Percentiles rank a stretch among this genome's conserved stretches.
These are phyloP conservation scores for Dicorynia guianensis DNA, from an alignment of 306 rosid genomes.

Conservation along the genomic window DNA sequence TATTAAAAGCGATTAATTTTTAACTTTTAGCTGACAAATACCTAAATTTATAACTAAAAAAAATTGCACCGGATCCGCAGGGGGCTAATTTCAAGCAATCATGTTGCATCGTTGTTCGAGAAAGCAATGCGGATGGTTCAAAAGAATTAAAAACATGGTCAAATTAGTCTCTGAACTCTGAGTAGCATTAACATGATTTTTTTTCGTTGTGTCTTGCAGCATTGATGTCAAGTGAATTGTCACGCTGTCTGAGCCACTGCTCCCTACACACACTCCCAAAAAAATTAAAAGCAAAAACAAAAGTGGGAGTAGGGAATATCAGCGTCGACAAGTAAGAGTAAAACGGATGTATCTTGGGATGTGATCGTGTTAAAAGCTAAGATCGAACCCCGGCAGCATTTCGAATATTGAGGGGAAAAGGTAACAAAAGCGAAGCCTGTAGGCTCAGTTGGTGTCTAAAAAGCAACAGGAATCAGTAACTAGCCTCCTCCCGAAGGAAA, in stretches of 20 bases:
- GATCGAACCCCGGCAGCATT: conserved; percentile 20
- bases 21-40: no score
- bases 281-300: conserved; percentile 35
- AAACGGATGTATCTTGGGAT: conserved; percentile 37
- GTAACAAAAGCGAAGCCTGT: conserved; percentile 46
- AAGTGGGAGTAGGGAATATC: conserved; percentile 42
- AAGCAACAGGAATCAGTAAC: conserved; percentile 42
- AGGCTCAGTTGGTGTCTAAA: conserved; percentile 28
- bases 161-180: conserved; percentile 16
- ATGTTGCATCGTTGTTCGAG: conserved; percentile 39
- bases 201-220: conserved; percentile 19
- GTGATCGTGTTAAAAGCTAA: conserved; percentile 32
- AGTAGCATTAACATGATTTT: background rate
- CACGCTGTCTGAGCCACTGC: background rate
- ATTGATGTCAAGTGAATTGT: conserved; percentile 4
- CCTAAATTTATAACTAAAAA: no score
- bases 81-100: background rate
- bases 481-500: conserved; percentile 6
- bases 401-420: conserved; percentile 36
- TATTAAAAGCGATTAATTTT: no score
- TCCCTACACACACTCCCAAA: conserved; percentile 41
- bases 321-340: conserved; percentile 45
- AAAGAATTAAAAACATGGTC: conserved; percentile 11
- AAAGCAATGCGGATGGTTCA: conserved; percentile 22
- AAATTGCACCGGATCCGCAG: background rate